Percentiles rank a stretch among this genome's conserved stretches.
These are phyloP conservation scores for Tremellales sp. DNA, from an alignment of 1,284 basidiomycete species.

Conservation along the genomic window DNA sequence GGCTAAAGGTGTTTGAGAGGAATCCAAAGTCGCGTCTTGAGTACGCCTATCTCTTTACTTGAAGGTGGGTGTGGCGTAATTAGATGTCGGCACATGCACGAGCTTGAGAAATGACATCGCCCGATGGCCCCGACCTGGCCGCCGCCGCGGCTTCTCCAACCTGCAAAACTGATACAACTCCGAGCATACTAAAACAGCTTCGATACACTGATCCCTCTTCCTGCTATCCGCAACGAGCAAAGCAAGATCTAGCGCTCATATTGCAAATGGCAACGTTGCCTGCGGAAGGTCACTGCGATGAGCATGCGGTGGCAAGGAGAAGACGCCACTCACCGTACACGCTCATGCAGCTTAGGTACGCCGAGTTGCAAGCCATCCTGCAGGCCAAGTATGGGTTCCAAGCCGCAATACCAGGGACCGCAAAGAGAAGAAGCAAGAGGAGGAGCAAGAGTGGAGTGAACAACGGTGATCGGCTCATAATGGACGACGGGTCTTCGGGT, in stretches of 20 bases:
- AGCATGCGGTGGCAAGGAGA: neutral
- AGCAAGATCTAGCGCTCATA: conserved; percentile 9
- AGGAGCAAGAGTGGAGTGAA: too few species aligned
- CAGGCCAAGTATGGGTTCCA: conserved; percentile 23
- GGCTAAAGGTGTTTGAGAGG: conserved; percentile 21
- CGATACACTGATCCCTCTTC: neutral
- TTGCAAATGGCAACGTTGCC: conserved; percentile 20
- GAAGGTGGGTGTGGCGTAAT: conserved; percentile 42
- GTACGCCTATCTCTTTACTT: conserved; percentile 37
- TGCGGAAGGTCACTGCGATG: neutral
- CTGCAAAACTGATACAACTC: neutral
- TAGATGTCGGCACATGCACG: conserved; percentile 35
- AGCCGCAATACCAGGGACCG: conserved; percentile 7
- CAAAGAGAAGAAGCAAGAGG: neutral
- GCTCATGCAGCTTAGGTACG: conserved; percentile 30
- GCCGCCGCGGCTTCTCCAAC: neutral
- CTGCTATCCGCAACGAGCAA: conserved; percentile 5
- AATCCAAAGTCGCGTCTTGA: conserved; percentile 34
- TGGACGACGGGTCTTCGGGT: too few species aligned
- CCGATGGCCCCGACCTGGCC: neutral
- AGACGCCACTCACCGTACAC: conserved; percentile 24
- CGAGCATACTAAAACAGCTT: neutral
- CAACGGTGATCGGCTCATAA: too few species aligned
- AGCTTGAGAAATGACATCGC: neutral
- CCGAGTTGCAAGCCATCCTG: conserved; percentile 24